Conservation (phyloP, 1,284 basidiomycete genomes). For the Tausonia pullulans region DNA sequence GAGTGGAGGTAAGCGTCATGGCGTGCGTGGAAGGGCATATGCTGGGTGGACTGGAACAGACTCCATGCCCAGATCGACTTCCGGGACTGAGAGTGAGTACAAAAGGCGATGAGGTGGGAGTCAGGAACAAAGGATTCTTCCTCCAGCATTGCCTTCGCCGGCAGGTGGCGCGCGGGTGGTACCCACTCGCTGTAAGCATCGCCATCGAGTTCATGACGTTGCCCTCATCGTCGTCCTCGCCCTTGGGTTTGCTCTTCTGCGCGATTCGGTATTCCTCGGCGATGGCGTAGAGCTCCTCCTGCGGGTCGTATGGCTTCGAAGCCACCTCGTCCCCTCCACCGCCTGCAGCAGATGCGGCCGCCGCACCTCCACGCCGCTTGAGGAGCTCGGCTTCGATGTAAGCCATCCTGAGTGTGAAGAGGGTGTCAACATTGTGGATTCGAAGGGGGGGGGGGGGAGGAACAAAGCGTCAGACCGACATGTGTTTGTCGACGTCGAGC, state of each 20-base stretch:
- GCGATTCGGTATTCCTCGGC: conserved; percentile 49
- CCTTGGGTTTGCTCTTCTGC: conserved; percentile 25
- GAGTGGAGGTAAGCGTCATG: conserved; percentile 7
- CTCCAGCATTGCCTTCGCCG: too few species aligned
- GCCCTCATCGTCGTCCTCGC: conserved; percentile 21
- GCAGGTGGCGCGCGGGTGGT: neutral
- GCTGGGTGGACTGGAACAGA: conserved; percentile 38
- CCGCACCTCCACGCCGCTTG: conserved; percentile 51
- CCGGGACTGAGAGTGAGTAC: conserved; percentile 46
- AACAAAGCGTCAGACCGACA: conserved; percentile 46
- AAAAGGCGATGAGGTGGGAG: neutral
- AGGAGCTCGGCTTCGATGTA: conserved; percentile 91
- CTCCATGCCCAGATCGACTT: conserved; percentile 97
- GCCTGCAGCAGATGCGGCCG: conserved; percentile 23
- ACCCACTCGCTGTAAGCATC: conserved; percentile 71
- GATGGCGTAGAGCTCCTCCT: conserved; percentile 69
- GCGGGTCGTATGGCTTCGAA: conserved; percentile 47
- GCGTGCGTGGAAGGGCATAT: neutral
- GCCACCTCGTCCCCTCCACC: conserved; percentile 18
- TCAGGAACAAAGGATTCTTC: neutral
- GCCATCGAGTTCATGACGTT: conserved; percentile 82
- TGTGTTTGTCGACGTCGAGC: conserved; percentile 94
- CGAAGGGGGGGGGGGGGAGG: neutral
- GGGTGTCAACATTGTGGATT: neutral
- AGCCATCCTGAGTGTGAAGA: conserved; percentile 60